Evolutionary conservation across 176 grass and related monocot genomes (phyloP).

Genomic region (Rhynchospora pubera): DNA sequence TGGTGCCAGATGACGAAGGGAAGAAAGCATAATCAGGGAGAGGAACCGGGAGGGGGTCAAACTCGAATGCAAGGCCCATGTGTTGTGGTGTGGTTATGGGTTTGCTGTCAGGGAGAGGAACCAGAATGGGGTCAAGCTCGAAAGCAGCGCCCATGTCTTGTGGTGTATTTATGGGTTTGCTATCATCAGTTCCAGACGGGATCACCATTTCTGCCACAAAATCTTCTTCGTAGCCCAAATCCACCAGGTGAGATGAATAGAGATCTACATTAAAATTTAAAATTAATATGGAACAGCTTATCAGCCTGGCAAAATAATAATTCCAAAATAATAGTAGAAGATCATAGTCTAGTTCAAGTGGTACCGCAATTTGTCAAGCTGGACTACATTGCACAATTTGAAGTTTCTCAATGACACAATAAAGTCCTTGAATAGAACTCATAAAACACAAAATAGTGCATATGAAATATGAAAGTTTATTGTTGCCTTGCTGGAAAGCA

Average conservation of each 20-base stretch:
- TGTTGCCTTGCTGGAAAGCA: slow-evolving; percentile 44
- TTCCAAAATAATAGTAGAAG: neutral
- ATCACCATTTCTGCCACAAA: slow-evolving; percentile 21
- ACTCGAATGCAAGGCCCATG: neutral
- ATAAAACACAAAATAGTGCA: slow-evolving; percentile 6
- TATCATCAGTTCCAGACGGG: neutral
- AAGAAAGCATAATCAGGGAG: slow-evolving; percentile 17
- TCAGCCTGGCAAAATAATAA: neutral
- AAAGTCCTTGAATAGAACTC: neutral
- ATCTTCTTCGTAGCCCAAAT: slow-evolving; percentile 14
- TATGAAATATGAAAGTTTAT: neutral
- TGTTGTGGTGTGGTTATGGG: neutral
- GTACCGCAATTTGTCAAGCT: neutral
- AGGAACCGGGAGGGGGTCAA: neutral
- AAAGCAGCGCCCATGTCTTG: neutral
- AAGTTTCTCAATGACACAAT: neutral
- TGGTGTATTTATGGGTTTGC: neutral
- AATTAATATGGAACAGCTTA: neutral
- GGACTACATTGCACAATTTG: neutral
- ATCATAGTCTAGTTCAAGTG: neutral
- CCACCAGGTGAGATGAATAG: neutral
- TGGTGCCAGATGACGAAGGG: neutral
- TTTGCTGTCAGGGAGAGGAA: neutral
- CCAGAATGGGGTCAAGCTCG: neutral
- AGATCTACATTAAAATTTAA: neutral